Evolutionary conservation across 2,329 filamentous ascomycete genomes (phyloP).

Genomic region (Trichoderma koningiopsis): DNA sequence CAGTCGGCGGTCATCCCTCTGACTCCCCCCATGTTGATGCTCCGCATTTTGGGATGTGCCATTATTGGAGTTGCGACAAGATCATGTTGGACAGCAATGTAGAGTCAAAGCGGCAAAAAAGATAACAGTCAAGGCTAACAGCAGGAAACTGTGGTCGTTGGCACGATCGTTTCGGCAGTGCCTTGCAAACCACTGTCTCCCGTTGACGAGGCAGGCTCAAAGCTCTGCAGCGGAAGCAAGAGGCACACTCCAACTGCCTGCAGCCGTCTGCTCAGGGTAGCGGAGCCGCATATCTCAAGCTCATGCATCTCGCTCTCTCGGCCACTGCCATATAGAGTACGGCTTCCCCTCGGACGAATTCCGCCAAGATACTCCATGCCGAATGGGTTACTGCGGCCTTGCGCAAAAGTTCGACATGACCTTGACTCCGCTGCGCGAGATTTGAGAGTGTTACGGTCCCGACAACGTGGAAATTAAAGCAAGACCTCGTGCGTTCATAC

Average conservation of each 20-base stretch:
- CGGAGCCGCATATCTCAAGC: conserved; percentile 9
- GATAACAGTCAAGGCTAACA: background rate
- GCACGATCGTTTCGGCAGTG: conserved; percentile 17
- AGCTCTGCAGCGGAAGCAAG: conserved; percentile 14
- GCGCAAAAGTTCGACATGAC: conserved; percentile 8
- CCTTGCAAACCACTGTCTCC: background rate
- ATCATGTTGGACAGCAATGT: background rate
- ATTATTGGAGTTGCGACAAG: background rate
- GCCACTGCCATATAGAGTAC: conserved; percentile 5
- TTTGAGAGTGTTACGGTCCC: conserved; percentile 15
- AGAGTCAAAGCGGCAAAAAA: background rate
- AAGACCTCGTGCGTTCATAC: conserved; percentile 3
- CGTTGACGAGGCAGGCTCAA: conserved; percentile 1
- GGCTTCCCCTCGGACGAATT: conserved; percentile 7
- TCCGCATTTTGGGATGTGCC: conserved; percentile 12
- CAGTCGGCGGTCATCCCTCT: conserved; percentile 16
- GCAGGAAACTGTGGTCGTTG: background rate
- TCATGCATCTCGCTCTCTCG: conserved; percentile 2
- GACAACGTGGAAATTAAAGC: conserved; percentile 25
- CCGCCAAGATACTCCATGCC: background rate
- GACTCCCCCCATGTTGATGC: conserved; percentile 1
- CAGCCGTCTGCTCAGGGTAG: background rate
- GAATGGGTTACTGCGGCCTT: background rate
- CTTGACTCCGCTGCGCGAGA: conserved; percentile 11
- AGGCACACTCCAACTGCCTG: background rate